Evolutionary conservation across 805 yeast genomes (phyloP).

Genomic region (Cyberlindnera maclurae): DNA sequence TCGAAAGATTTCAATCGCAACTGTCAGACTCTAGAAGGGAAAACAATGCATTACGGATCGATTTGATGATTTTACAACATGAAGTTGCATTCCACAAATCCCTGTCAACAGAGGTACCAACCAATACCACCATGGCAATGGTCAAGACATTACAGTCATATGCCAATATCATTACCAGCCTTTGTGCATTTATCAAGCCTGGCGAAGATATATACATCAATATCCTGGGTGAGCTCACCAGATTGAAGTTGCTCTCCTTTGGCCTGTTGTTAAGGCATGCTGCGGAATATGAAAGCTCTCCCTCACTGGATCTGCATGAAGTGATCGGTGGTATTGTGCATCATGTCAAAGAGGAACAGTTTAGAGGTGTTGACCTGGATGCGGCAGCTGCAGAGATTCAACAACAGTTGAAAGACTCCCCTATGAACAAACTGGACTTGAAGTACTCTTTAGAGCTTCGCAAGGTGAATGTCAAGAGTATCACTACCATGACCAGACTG

Average conservation of each 20-base stretch:
- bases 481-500: neutral
- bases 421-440: neutral
- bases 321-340: slow-evolving; percentile 5
- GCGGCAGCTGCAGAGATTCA: neutral
- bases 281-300: neutral
- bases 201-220: slow-evolving; percentile 5
- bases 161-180: neutral
- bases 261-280: slow-evolving; percentile 1
- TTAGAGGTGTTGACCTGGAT: slow-evolving; percentile 3
- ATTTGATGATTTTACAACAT: neutral
- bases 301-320: neutral
- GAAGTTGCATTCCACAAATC: neutral
- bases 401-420: neutral
- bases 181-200: neutral
- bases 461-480: neutral
- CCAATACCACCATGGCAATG: too few relatives aligned
- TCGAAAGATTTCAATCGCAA: neutral
- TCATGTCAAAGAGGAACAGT: slow-evolving; percentile 10
- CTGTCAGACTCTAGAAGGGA: slow-evolving; percentile 3
- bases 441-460: neutral
- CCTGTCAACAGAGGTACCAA: too few relatives aligned
- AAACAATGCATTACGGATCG: neutral
- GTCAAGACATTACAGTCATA: neutral
- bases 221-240: slow-evolving; percentile 1
- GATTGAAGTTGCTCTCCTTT: slow-evolving; percentile 3